These are phyloP conservation scores for Xylariaceae sp. DNA, from an alignment of 2,329 filamentous ascomycete genomes.

Conservation along the genomic window DNA sequence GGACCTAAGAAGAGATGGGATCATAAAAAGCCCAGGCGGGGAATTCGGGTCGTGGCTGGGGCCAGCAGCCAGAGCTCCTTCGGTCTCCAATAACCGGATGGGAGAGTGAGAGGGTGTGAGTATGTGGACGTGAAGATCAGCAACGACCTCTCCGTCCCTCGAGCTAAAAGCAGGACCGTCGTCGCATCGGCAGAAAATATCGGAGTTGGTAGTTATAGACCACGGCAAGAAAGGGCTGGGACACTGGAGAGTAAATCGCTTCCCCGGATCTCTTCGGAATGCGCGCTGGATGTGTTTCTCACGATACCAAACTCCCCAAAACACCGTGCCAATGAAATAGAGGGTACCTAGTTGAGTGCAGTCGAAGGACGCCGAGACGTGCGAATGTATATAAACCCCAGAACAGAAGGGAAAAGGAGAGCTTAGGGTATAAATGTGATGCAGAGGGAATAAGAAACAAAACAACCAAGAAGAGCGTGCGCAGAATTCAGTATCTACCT, in stretches of 20 bases:
- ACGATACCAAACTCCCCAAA: background rate
- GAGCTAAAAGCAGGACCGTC: background rate
- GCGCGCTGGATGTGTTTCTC: background rate
- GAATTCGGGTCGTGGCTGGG: constrained; percentile 26
- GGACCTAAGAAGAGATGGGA: constrained; percentile 11
- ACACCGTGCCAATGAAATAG: no score
- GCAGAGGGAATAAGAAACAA: no score
- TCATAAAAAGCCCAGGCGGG: constrained; percentile 16
- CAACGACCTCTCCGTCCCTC: no score
- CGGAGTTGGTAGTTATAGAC: no score
- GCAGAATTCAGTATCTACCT: no score
- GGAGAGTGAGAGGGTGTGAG: background rate
- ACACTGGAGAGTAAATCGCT: constrained; percentile 1
- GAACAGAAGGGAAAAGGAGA: no score
- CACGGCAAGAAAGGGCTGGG: constrained; percentile 1
- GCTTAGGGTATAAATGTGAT: no score
- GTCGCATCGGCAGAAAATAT: background rate
- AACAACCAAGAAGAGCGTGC: no score
- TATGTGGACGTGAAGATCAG: no score
- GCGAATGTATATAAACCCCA: no score
- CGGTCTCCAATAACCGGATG: constrained; percentile 15
- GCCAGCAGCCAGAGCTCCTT: constrained; percentile 28
- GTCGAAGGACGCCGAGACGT: background rate
- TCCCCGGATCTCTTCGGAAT: constrained; percentile 13
- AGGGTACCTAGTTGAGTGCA: no score